Evolutionary conservation across 768 basidiomycete genomes (phyloP), one percentile per base, ranked within the genome.

Genomic region (Hortiboletus campestris): DNA sequence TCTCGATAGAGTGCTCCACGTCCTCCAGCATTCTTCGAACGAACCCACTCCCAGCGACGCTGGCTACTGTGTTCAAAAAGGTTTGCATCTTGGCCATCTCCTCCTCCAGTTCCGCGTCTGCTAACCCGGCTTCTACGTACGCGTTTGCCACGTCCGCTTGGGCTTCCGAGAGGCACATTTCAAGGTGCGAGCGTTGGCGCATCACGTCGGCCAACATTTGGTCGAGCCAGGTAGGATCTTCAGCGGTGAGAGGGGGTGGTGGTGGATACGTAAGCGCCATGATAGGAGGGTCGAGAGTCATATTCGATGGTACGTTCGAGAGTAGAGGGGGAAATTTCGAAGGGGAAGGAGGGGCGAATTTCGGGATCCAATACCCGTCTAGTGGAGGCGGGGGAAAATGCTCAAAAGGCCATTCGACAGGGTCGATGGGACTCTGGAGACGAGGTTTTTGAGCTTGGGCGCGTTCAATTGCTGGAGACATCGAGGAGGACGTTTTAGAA

Each of bases 261-360:
- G 71, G 70, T 14, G 70, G 70, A 45, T 68, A 73, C 19, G 58
- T 53, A 9, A 72, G 16, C 0, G 46, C 14, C 59, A 71, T 72
- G 44, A 69, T 29, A n/a, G 70, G 70, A 28, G 71, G 65, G n/a
- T 58, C 32, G 32, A 69, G 58, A 2, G 54, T 46, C 19, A 55
- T 6, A 8, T 40, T 39, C 1, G 55, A 55, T 2, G 62, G 62
- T 0, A 53, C 55, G 16, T 40, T 4, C 13, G 63, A 36, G 31
- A 63, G 36, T 6, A 29, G 48, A 22, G 34, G 31, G 9, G 53
- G 54, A 29, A 52, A 67, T 55, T 53, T 67, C 4, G 66, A 49
- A 17, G 59, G 60, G 8, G 53, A 59, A 40, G 54, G 58, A 16
- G 59, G 61, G 29, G 34, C 66, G n/a, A 29, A 54, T 51, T 59